Base-by-base conservation (phyloP, 331 rosid species). In the Cydonia oblonga region DNA sequence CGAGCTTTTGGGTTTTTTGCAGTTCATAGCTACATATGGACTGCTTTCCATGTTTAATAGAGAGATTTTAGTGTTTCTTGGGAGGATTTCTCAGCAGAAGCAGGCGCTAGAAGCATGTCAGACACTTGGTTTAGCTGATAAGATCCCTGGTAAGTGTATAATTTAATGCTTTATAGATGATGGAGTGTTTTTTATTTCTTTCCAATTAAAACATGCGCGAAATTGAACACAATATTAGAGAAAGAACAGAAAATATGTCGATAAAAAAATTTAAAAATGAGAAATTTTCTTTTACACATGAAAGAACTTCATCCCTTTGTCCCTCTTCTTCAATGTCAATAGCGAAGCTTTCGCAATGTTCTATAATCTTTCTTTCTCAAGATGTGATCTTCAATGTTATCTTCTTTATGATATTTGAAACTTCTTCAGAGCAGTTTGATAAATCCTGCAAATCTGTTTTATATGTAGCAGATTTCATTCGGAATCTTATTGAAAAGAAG, bases 1-100 rank as follows among this genome's bases (percentile, higher is more conserved):
- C 79, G 88, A 69, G 77, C 71, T 73, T 80, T 73, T 85, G 72
- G 83, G 76, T 64, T 86, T 89, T 78, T 76, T 91, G 65, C 84
- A 73, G 51, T 78, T 91, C 64, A 23, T 89, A 28, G 79, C 66
- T 33, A 38, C 83, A 35, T 89, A 85, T 73, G 86, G 81, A 42
- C 76, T 91, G 70, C 56, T 46, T 69, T 70, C 88, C 68, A 68
- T 70, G 18, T 84, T 83, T 63, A n/a, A 69, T 22, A 71, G 61
- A 70, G 90, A 83, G 54, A 74, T 84, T 75, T 72, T 84, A 54
- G 69, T 71, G 86, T 80, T 84, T 30, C 80, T 87, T 58, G 85
- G 87, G 81, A 53, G 64, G 5, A 78, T 75, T 79, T 81, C 80
- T 66, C 83, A 71, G 35, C 78, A 84, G 53, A 71, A 86, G 81